Evolutionary conservation across 1,284 basidiomycete species (phyloP).

Genomic region (Naganishia albida): DNA sequence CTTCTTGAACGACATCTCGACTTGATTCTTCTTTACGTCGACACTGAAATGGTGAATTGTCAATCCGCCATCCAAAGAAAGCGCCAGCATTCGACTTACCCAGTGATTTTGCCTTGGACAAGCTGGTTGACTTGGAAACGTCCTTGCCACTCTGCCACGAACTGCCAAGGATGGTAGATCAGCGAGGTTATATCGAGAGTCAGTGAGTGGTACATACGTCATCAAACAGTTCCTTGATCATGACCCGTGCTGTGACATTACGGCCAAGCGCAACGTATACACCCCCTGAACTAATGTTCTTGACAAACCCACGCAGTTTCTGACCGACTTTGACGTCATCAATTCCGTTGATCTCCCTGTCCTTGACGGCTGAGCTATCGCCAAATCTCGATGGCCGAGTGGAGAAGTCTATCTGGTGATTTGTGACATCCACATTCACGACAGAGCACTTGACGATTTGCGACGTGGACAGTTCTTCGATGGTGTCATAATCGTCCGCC

Average conservation of each 20-base stretch:
- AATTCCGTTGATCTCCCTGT: slow-evolving; percentile 69
- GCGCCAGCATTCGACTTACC: slow-evolving; percentile 54
- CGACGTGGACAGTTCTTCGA: slow-evolving; percentile 41
- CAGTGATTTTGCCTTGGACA: slow-evolving; percentile 79
- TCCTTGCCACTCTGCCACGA: slow-evolving; percentile 90
- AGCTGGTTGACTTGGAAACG: slow-evolving; percentile 79
- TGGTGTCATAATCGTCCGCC: slow-evolving; percentile 69
- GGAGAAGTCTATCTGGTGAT: slow-evolving; percentile 73
- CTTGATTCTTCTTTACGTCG: slow-evolving; percentile 67
- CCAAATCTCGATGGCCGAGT: slow-evolving; percentile 69
- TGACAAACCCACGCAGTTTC: slow-evolving; percentile 81
- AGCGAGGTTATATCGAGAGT: slow-evolving; percentile 8
- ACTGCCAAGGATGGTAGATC: slow-evolving; percentile 59
- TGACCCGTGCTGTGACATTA: slow-evolving; percentile 81
- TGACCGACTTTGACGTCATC: slow-evolving; percentile 71
- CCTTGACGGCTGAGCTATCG: slow-evolving; percentile 58
- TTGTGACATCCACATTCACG: slow-evolving; percentile 65
- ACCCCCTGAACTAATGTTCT: slow-evolving; percentile 76
- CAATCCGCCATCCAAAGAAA: slow-evolving; percentile 34
- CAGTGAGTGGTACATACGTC: slow-evolving; percentile 60
- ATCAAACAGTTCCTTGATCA: slow-evolving; percentile 90
- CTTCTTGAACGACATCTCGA: slow-evolving; percentile 82
- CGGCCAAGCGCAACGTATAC: slow-evolving; percentile 87
- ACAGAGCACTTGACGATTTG: slow-evolving; percentile 70
- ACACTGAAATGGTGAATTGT: slow-evolving; percentile 57